phyloP scores from a whole-genome alignment of 1,284 basidiomycete genomes.

The Fomes fomentarius region DNA sequence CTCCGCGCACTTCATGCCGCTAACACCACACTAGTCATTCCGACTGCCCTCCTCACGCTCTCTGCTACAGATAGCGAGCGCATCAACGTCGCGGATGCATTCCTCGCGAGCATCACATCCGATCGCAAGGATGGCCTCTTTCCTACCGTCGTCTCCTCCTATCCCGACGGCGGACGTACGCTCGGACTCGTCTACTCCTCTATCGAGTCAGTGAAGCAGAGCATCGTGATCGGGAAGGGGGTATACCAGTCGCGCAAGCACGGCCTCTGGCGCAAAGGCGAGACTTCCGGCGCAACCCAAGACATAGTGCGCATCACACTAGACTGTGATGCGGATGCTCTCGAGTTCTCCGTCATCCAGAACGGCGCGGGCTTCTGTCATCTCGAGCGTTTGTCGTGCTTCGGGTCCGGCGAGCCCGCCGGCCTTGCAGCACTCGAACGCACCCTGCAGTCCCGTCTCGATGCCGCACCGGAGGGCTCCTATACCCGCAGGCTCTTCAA shows the following conservation, averaged over 20 bases:
- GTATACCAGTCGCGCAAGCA: constrained; percentile 97
- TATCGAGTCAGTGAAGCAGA: constrained; percentile 81
- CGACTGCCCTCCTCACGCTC: constrained; percentile 73
- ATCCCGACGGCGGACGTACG: constrained; percentile 72
- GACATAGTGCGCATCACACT: constrained; percentile 81
- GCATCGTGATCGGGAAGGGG: constrained; percentile 87
- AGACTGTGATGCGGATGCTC: constrained; percentile 93
- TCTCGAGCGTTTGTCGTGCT: constrained; percentile 85
- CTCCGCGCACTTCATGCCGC: constrained; percentile 61
- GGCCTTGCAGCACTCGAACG: constrained; percentile 86
- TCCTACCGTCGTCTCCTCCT: constrained; percentile 87
- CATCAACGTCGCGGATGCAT: constrained; percentile 84
- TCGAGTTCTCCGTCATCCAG: constrained; percentile 94
- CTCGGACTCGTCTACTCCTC: constrained; percentile 99
- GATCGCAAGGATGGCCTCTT: constrained; percentile 94
- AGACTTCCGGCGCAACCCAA: constrained; percentile 94
- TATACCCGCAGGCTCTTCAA: constrained; percentile 92
- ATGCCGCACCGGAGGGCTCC: constrained; percentile 84
- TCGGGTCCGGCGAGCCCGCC: constrained; percentile 59
- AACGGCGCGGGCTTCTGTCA: constrained; percentile 95
- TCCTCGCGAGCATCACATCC: constrained; percentile 80
- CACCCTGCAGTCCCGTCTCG: constrained; percentile 76
- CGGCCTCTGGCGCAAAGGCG: constrained; percentile 97
- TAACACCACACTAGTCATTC: constrained; percentile 73
- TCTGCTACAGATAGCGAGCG: constrained; percentile 54